Conservation (phyloP, 257 asterid species). For the Lycium ferocissimum region DNA sequence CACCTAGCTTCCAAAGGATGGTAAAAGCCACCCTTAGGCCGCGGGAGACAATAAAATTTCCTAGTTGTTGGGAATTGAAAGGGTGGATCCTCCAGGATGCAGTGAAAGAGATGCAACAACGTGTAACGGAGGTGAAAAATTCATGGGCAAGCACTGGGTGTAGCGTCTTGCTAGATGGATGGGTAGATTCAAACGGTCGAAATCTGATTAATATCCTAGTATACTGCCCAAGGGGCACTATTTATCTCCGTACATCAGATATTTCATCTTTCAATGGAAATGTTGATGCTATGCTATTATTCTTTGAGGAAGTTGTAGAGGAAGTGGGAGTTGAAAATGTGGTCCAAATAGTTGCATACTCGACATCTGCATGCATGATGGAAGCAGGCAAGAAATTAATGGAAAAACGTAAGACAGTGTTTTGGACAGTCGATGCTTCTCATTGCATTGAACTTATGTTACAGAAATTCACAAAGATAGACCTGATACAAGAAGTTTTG, state of each 20-base stretch:
- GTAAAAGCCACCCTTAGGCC: conserved; percentile 34
- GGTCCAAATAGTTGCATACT: conserved; percentile 58
- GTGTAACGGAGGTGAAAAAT: conserved; percentile 39
- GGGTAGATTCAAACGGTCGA: conserved; percentile 50
- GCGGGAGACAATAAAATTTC: conserved; percentile 37
- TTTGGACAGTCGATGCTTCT: conserved; percentile 68
- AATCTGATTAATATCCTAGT: conserved; percentile 51
- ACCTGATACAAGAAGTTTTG: conserved; percentile 41
- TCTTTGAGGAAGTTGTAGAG: conserved; percentile 40
- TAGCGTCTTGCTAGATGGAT: conserved; percentile 67
- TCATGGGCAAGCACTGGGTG: conserved; percentile 67
- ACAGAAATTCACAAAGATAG: conserved; percentile 45
- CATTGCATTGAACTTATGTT: conserved; percentile 67
- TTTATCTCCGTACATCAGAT: conserved; percentile 54
- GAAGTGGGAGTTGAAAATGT: conserved; percentile 61
- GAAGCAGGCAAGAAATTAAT: conserved; percentile 50
- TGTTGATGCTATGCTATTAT: conserved; percentile 39
- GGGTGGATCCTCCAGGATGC: conserved; percentile 62
- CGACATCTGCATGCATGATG: conserved; percentile 56
- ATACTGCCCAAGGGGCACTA: conserved; percentile 59
- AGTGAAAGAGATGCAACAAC: conserved; percentile 42
- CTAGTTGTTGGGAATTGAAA: conserved; percentile 53
- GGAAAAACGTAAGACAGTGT: conserved; percentile 46
- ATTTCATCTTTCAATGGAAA: conserved; percentile 40
- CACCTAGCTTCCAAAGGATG: conserved; percentile 54